Evolutionary conservation across 2,329 filamentous ascomycete species (phyloP), one percentile per base, ranked within the genome.

Genomic region (Blastomyces percursus): DNA sequence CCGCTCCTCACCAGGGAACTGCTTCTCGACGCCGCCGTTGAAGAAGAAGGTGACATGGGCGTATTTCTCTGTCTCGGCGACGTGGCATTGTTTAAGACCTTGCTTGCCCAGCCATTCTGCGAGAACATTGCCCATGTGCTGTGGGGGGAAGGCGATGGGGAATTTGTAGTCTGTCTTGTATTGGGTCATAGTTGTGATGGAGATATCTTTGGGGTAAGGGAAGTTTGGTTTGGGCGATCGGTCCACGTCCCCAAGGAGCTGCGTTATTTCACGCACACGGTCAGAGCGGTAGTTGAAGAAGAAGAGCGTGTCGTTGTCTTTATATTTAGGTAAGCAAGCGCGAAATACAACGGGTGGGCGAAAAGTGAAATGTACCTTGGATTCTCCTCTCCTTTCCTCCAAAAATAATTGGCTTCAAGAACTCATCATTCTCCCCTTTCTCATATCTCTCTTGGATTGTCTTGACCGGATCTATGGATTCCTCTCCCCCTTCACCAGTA

Each of bases 281-380:
- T 99, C 94, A 63, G 94, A 97, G 72, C 94, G 91, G 84, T 99
- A 99, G 86, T 99, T 99, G 89, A 99, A 99, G 86, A 97, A 97
- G 85, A 97, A 97, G 71, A 97, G 84, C 61, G 91, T 93, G 74
- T 99, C 94, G 68, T 89, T 83, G 73, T 97, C 91, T 91, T 67
- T 30, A 44, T 61, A 57, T 35, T 3, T 65, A 24, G 19, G 67
- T 57, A 67, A 71, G 63, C 69, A 68, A 60, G 44, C 38, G 46
- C 38, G 27, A 9, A 51, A 38, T 21, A n/a, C 11, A 35, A 35
- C 24, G 52, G 50, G 54, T 50, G 44, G 21, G 42, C 27, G 35
- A 16, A 46, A 56, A 32, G 35, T 44, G 24, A 48, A 27, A 27
- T 3, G 69, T 78, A 89, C 88, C 89, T 81, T 96, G 86, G 74